Conservation (phyloP, 169 alveolate species). For the Neospora caninum region DNA sequence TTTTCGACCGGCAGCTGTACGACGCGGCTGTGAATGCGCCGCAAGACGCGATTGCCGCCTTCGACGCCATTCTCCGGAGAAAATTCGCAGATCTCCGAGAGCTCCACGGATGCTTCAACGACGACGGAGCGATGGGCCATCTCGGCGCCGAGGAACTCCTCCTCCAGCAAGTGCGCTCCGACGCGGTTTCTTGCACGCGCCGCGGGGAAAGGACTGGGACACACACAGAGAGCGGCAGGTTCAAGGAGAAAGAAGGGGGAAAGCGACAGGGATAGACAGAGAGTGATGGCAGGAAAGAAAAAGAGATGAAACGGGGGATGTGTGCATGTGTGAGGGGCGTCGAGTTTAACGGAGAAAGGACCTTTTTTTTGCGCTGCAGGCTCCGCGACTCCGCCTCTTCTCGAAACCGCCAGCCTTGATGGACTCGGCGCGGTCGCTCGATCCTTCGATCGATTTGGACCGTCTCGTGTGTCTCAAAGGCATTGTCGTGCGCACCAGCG, state of each 20-base stretch:
- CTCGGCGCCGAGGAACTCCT: constrained; percentile 41
- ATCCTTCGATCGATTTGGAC: constrained; percentile 59
- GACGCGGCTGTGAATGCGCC: constrained; percentile 49
- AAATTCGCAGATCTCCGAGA: constrained; percentile 48
- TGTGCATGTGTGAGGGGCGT: no score
- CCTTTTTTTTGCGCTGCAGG: constrained; percentile 13
- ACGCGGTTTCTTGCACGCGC: no score
- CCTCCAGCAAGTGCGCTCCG: constrained; percentile 46
- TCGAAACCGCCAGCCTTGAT: constrained; percentile 47
- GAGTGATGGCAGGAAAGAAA: no score
- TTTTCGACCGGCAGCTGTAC: constrained; percentile 28
- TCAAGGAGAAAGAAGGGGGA: no score
- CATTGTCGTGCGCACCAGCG: constrained; percentile 94
- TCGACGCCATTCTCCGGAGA: constrained; percentile 49
- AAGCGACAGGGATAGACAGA: no score
- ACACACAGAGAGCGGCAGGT: no score
- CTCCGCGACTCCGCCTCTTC: constrained; percentile 57
- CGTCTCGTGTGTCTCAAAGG: constrained; percentile 94
- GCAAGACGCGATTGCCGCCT: constrained; percentile 65
- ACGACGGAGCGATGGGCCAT: background rate
- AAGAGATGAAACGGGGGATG: no score
- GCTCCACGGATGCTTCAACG: constrained; percentile 33
- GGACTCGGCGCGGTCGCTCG: constrained; percentile 48
- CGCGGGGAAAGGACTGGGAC: no score
- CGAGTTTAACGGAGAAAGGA: no score